Evolutionary conservation across 768 basidiomycete genomes (phyloP), one percentile per base, ranked within the genome.

Genomic region (Lactarius akahatsu): DNA sequence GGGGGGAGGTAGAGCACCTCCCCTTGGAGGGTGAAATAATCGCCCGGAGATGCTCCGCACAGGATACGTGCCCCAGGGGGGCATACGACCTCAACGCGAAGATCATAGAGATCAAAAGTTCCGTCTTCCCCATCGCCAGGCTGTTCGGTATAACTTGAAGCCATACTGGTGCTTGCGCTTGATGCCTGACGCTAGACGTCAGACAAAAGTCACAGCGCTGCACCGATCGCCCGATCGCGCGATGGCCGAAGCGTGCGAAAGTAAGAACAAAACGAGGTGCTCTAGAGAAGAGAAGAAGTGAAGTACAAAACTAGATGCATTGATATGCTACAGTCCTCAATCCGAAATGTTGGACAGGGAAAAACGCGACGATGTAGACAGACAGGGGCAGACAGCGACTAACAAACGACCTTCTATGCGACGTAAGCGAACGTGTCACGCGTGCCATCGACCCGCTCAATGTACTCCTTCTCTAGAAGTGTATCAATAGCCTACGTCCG

Each of bases 381-480:
- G 57, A 50, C 34, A 26, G 23, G 30, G 11, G 36, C 28, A 41
- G 38, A 38, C 10, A 47, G 23, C 32, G 45, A 58, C n/a, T 18
- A 45, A 38, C 28, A 47, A 20, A 38, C 52, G 28, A 34, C 57
- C 32, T 58, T 59, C 81, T 78, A 90, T 66, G 88, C 89, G 70
- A 89, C 84, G 74, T 91, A 91, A 57, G 87, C 86, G 76, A 92
- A 94, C 41, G 91, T 91, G 77, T 96, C 94, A 74, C 90, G 89
- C n/a, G 89, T 87, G 13, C 89, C 92, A 26, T 94, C 93, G 16
- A 94, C 90, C 36, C 96, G 89, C 74, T 98, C 96, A 71, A 99
- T 91, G 76, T 98, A 99, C 76, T 99, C 96, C 79, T 96, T 96
- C 80, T 98, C 96, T 57, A 98, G 80, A 23, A 98, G 80, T 16